These are phyloP conservation scores for Nicotiana tabacum DNA, from an alignment of 257 asterid species.

Conservation along the genomic window DNA sequence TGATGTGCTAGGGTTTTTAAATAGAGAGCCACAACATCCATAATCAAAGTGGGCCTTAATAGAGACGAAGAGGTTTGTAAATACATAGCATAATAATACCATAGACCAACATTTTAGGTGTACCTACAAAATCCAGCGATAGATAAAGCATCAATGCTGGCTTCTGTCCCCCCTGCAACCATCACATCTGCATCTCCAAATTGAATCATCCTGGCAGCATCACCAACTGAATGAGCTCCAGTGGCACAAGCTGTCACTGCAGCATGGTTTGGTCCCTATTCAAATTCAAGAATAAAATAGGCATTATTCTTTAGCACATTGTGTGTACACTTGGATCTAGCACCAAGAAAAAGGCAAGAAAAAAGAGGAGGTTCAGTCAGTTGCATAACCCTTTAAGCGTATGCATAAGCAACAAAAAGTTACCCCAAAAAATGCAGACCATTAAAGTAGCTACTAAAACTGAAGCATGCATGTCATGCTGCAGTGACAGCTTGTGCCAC, in stretches of 20 bases:
- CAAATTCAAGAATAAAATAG: conserved; percentile 48
- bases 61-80: not conserved
- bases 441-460: not conserved
- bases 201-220: conserved; percentile 92
- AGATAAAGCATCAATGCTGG: conserved; percentile 96
- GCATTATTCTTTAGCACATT: not conserved
- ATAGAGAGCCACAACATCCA: not conserved
- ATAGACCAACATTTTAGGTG: conserved; percentile 6
- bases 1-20: not conserved
- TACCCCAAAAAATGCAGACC: not conserved
- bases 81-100: not conserved
- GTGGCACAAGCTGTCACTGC: conserved; percentile 99
- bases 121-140: conserved; percentile 98
- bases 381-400: not conserved
- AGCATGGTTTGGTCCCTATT: conserved; percentile 97
- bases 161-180: conserved; percentile 98
- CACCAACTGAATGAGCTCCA: conserved; percentile 96
- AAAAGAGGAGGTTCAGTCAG: not conserved
- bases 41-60: not conserved
- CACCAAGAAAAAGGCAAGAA: not conserved
- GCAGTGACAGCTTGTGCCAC: not conserved
- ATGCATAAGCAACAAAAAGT: not conserved
- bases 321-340: not conserved
- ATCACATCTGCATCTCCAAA: conserved; percentile 95
- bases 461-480: not conserved